A percentile compares a stretch with the other conserved stretches of the same genome.
Conservation (phyloP, 768 basidiomycete species). For the Boletus huronensis region DNA sequence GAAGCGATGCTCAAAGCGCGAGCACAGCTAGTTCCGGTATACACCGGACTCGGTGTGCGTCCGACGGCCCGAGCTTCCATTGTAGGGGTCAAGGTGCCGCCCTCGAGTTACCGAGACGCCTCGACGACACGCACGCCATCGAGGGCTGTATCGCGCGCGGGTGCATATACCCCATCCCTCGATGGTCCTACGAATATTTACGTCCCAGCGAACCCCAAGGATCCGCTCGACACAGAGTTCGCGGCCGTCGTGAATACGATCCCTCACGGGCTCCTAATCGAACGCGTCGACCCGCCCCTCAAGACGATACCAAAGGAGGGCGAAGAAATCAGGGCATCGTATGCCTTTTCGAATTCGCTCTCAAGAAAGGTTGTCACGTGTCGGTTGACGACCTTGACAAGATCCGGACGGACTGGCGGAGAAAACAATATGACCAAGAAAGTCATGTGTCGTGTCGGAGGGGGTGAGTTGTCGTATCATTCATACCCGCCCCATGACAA, state of each 20-base stretch:
- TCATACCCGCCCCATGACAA: not conserved
- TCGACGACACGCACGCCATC: conserved; percentile 55
- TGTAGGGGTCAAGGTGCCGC: conserved; percentile 48
- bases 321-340: conserved; percentile 80
- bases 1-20: conserved; percentile 59
- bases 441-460: conserved; percentile 89
- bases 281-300: conserved; percentile 78
- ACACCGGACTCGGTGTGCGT: conserved; percentile 41
- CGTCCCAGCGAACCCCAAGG: conserved; percentile 58
- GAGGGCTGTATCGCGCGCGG: conserved; percentile 62
- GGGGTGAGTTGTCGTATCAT: conserved; percentile 50
- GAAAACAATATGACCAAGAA: conserved; percentile 58
- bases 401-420: conserved; percentile 46
- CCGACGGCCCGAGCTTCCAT: conserved; percentile 39
- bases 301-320: conserved; percentile 61
- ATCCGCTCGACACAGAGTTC: conserved; percentile 82
- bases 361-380: conserved; percentile 75
- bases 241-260: conserved; percentile 72
- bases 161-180: conserved; percentile 57
- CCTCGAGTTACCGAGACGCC: conserved; percentile 73
- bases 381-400: conserved; percentile 72
- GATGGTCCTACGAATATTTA: conserved; percentile 61
- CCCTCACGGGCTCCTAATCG: conserved; percentile 71
- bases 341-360: conserved; percentile 72
- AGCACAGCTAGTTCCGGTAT: conserved; percentile 56